A percentile compares a stretch with the other conserved stretches of the same genome.
Evolutionary conservation across 129 eudicot species (phyloP).

Genomic region (Solidago caesia): DNA sequence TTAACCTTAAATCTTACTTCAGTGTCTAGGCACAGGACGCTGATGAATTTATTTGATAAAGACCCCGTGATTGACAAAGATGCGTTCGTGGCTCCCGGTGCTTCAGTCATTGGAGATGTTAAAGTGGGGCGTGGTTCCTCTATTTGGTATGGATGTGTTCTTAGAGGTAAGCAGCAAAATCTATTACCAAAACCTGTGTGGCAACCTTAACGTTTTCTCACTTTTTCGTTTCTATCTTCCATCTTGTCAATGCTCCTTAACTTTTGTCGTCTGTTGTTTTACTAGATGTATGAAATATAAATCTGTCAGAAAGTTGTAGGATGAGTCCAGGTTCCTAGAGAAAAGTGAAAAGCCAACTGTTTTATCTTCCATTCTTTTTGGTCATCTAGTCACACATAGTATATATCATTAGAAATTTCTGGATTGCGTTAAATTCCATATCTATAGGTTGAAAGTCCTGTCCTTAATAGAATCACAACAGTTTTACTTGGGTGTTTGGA

Average conservation of each 20-base stretch:
- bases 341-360: neutral
- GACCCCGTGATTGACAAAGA: conserved; percentile 71
- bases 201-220: neutral
- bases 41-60: conserved; percentile 80
- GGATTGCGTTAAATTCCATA: too few species aligned
- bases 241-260: neutral
- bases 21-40: conserved; percentile 93
- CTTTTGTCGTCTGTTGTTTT: conserved; percentile 3
- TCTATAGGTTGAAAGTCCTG: neutral
- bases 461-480: too few species aligned
- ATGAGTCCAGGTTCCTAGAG: neutral
- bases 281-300: conserved; percentile 10
- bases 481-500: too few species aligned
- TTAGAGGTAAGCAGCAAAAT: conserved; percentile 63
- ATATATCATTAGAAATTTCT: neutral
- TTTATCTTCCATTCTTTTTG: neutral
- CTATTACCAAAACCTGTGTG: conserved; percentile 1
- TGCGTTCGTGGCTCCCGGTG: conserved; percentile 96
- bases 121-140: conserved; percentile 76
- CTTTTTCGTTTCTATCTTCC: neutral
- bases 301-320: neutral
- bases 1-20: conserved; percentile 9
- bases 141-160: conserved; percentile 94
- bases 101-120: conserved; percentile 90
- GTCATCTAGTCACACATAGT: neutral